Base-by-base conservation (phyloP, 805 yeast genomes). In the Groenewaldozyma salmanticensis region DNA sequence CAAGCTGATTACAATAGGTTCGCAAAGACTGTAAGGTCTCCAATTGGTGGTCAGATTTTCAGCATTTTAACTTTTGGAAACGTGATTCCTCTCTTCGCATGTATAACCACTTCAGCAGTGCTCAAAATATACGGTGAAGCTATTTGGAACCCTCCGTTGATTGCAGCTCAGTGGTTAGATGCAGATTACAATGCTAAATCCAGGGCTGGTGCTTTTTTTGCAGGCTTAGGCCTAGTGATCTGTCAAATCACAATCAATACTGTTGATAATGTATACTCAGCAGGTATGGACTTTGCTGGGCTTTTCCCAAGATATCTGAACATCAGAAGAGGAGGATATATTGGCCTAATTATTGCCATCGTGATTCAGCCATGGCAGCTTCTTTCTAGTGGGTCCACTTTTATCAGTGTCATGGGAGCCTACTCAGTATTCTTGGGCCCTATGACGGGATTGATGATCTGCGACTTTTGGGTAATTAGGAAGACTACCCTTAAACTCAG, bases 281-380 rank as follows among this genome's bases (percentile, higher is more conserved):
- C 71, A 7, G 75, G 74, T 9, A 72, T 71, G 62, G 76, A 71
- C 46, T 48, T 72, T 35, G 67, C 71, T 18, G 73, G 71, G 37
- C 48, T 72, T 42, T 58, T 64, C 32, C 74, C 74, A 4, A 54
- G 59, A 40, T 66, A 60, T 42, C 48, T 70, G 43, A 65, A 65
- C 46, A 58, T 71, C 37, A 55, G 59, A 27, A 55, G 74, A 34
- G 79, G 78, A 17, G 68, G 73, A 22, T 59, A 61, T 52, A 49
- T 70, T 40, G 65, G 64, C 17, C 57, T 55, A 24, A 39, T 54
- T 35, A 47, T 61, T 18, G 56, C 67, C 3, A 50, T 64, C 37
- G 56, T 54, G 9, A 48, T 59, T 22, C 65, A 62, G 44, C 73
- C 73, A 7, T 68, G 73, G 73, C 54, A 54, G 29, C 54, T 67